Evolutionary conservation across 116 monocot species (phyloP).

Genomic region (Cymodocea nodosa): DNA sequence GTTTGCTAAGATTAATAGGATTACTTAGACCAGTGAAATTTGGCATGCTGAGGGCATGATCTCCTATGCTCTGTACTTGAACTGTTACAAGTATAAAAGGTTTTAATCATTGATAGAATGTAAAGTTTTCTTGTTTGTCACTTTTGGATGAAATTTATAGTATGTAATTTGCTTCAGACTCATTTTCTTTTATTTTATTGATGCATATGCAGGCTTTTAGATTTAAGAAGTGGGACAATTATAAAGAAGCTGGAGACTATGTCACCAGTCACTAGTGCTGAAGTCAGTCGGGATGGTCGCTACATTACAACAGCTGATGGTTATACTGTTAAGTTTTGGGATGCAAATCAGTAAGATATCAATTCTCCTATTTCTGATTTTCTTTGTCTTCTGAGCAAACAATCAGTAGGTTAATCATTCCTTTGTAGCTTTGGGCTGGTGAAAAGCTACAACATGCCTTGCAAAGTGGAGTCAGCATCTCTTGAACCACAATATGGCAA

Average conservation of each 20-base stretch:
- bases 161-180: background rate
- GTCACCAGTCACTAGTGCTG: slow-evolving; percentile 76
- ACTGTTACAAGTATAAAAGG: too few species aligned
- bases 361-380: background rate
- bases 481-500: slow-evolving; percentile 69
- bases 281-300: slow-evolving; percentile 89
- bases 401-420: background rate
- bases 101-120: background rate
- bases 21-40: too few species aligned
- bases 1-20: too few species aligned
- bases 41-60: too few species aligned
- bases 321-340: slow-evolving; percentile 83
- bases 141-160: background rate
- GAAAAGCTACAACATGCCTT: slow-evolving; percentile 85
- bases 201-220: slow-evolving; percentile 54
- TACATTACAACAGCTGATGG: slow-evolving; percentile 97
- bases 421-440: slow-evolving; percentile 57
- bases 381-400: background rate
- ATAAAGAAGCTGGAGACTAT: slow-evolving; percentile 71
- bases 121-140: background rate
- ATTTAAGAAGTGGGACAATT: slow-evolving; percentile 82
- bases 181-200: background rate
- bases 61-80: too few species aligned
- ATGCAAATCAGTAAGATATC: slow-evolving; percentile 78
- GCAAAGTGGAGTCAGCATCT: slow-evolving; percentile 73